Base-by-base conservation (phyloP, 441 rosid genomes). In the Erodium moschatum region DNA sequence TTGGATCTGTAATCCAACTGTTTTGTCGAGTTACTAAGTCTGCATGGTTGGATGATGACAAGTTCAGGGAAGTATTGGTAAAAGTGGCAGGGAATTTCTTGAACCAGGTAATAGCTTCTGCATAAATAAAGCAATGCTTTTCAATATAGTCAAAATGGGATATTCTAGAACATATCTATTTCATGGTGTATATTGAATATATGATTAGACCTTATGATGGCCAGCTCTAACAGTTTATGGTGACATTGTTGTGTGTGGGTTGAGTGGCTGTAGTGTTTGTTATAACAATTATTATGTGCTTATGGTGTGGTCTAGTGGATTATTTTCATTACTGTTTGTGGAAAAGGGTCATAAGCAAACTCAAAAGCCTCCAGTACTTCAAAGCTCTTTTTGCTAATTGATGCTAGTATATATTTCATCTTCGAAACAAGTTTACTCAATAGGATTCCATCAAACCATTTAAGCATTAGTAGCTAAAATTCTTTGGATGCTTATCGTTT, bases 1-100 rank as follows among this genome's bases (percentile, higher is more conserved):
- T 81, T 40, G 82, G 91, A 13, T 95, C 99, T 21, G 74, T 95
- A 73, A 87, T 92, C 74, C 97, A 89, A 81, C 92, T 95, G 69
- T 75, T 95, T 70, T 92, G 95, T 69, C 87, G 99, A 61, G 85
- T 95, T 77, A 90, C 98, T 6, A 95, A 95, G 84, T 90, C 90
- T 78, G 98, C 98, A 68, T 95, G 99, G 99, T 87, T 92, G 74
- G 98, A 95, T 75, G 98, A 92, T 85, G 98, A 95, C 74, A 84
- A 85, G 72, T 95, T 95, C 79, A 85, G 89, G 13, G 81, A 38
- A 38, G 42, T 38, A 38, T 38, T 89, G 66, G 97, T 95, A 52
- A 84, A 83, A 77, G 99, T 92, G 81, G 85, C 96, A 1, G 84
- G 86, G 0, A 80, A 87, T 79, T 92, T 95, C 84, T 83, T 95